A percentile compares a stretch with the other conserved stretches of the same genome.
phyloP scores from a whole-genome alignment of 1,139 yeast species.

The Tardiomyces depauwii region DNA sequence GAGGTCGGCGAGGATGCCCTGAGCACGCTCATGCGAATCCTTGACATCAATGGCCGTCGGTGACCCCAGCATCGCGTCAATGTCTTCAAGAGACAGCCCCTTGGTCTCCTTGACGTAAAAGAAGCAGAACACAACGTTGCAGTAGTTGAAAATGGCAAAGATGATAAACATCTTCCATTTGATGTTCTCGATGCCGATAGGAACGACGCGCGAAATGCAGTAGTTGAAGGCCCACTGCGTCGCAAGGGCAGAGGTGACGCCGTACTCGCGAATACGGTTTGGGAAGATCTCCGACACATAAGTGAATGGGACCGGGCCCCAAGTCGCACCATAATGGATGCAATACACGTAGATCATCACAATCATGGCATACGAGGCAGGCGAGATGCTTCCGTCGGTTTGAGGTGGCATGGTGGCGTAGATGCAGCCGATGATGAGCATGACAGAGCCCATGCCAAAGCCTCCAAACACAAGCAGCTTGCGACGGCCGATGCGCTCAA shows the following conservation, averaged over 20 bases:
- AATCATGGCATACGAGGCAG: slow-evolving; percentile 37
- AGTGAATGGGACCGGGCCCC: slow-evolving; percentile 30
- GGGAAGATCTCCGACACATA: slow-evolving; percentile 44
- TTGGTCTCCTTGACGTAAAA: slow-evolving; percentile 53
- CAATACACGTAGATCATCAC: slow-evolving; percentile 30
- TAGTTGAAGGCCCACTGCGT: slow-evolving; percentile 34
- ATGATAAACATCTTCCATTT: slow-evolving; percentile 5
- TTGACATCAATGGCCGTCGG: neutral
- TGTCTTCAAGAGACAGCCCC: slow-evolving; percentile 55
- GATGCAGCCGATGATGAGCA: slow-evolving; percentile 33
- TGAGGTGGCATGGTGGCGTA: slow-evolving; percentile 25
- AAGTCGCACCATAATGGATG: slow-evolving; percentile 21
- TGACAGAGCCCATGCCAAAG: slow-evolving; percentile 39
- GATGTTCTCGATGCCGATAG: slow-evolving; percentile 7
- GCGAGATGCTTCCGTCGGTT: slow-evolving; percentile 7
- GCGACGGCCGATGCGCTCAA: slow-evolving; percentile 39
- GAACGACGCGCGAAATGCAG: slow-evolving; percentile 21
- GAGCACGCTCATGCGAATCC: neutral
- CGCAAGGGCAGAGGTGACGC: slow-evolving; percentile 39
- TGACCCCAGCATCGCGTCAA: slow-evolving; percentile 41
- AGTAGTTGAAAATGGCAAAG: slow-evolving; percentile 10
- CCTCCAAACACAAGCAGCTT: slow-evolving; percentile 30
- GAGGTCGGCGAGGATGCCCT: neutral
- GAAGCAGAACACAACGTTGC: slow-evolving; percentile 28
- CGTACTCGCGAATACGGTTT: slow-evolving; percentile 36